These are phyloP conservation scores for Penicillium sp. DNA, from an alignment of 2,329 filamentous ascomycete species.

Conservation along the genomic window DNA sequence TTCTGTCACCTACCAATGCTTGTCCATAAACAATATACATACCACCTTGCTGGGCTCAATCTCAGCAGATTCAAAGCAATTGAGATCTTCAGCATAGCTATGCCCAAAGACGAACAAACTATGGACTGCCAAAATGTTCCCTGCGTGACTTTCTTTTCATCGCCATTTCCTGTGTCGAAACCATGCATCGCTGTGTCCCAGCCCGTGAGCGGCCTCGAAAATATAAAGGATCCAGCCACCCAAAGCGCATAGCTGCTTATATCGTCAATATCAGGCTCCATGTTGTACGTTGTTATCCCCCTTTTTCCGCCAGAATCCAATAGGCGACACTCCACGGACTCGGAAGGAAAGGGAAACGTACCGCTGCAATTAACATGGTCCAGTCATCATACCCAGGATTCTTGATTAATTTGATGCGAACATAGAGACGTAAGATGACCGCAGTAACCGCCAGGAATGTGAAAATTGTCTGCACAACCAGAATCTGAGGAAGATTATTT, in stretches of 20 bases:
- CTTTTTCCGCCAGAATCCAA: background rate
- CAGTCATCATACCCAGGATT: background rate
- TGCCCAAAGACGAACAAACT: background rate
- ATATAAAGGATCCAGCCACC: background rate
- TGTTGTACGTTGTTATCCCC: too few relatives aligned
- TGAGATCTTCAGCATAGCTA: background rate
- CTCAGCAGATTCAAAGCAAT: background rate
- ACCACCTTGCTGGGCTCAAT: background rate
- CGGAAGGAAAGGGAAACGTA: background rate
- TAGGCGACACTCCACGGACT: too few relatives aligned
- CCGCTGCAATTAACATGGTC: background rate
- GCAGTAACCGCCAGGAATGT: background rate
- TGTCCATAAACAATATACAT: background rate
- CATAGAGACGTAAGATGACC: background rate
- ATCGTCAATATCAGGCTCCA: background rate
- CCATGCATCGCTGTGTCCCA: background rate
- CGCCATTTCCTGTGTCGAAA: background rate
- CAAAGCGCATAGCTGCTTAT: background rate
- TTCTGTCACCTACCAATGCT: background rate
- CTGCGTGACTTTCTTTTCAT: background rate
- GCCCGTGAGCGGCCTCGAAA: background rate
- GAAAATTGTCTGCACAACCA: background rate
- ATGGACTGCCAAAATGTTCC: background rate
- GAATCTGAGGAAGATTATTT: background rate
- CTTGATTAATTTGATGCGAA: background rate